A percentile compares a stretch with the other conserved stretches of the same genome.
phyloP scores from a whole-genome alignment of 2,329 filamentous ascomycete species.

The Sporothrix mexicana region DNA sequence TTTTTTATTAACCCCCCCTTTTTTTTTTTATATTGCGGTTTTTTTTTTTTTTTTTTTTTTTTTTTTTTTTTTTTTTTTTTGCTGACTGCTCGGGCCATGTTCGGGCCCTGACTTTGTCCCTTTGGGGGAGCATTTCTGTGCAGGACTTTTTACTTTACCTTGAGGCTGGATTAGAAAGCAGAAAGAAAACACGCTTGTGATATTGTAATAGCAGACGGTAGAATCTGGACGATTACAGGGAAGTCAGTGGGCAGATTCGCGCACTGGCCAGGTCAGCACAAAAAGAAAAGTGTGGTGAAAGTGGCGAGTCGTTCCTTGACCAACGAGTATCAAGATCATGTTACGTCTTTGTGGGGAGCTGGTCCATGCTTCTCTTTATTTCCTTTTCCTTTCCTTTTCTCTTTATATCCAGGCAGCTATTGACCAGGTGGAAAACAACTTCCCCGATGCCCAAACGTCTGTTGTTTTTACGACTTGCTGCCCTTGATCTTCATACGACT shows the following conservation, averaged over 20 bases:
- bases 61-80: background rate
- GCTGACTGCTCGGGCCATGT: background rate
- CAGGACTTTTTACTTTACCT: background rate
- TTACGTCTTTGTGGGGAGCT: background rate
- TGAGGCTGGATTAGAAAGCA: background rate
- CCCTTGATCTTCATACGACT: background rate
- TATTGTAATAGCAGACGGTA: background rate
- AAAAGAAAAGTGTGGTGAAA: background rate
- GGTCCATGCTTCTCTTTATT: no score
- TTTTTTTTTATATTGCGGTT: no score
- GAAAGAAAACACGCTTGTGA: background rate
- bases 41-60: conserved; percentile 17
- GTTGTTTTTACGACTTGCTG: background rate
- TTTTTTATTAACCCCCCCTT: no score
- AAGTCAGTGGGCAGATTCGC: background rate
- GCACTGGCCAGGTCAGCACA: background rate
- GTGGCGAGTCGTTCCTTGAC: background rate
- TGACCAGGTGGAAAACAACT: conserved; percentile 13
- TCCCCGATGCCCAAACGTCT: background rate
- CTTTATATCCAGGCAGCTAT: background rate
- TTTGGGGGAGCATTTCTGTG: background rate
- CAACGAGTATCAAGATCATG: background rate
- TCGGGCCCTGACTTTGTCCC: background rate
- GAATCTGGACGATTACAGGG: background rate
- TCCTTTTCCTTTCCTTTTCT: no score